These are phyloP conservation scores for Alternaria gansuensis DNA, from an alignment of 2,329 filamentous ascomycete species.

Conservation along the genomic window DNA sequence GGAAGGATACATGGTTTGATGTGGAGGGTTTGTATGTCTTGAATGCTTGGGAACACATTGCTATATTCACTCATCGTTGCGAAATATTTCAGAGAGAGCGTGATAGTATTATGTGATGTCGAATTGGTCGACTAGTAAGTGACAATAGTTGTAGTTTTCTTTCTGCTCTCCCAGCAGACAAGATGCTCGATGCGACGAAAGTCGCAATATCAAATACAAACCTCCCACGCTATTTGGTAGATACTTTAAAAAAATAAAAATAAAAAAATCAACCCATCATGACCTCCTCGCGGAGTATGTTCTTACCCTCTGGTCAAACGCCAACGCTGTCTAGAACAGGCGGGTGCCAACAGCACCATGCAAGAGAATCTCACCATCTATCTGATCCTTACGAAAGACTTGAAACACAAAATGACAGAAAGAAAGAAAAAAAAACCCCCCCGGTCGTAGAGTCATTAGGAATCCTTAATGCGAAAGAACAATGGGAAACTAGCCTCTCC, in stretches of 20 bases:
- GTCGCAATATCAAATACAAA: not conserved
- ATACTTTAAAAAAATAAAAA: no score
- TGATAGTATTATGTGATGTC: not conserved
- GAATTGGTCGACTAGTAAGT: not conserved
- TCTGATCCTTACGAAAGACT: no score
- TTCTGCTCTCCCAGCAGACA: not conserved
- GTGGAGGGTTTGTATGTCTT: not conserved
- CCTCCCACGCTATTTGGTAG: not conserved
- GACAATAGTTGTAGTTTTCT: no score
- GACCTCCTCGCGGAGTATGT: not conserved
- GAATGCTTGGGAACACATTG: not conserved
- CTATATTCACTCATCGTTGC: not conserved
- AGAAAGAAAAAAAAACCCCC: not conserved
- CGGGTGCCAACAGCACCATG: no score
- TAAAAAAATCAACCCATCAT: not conserved
- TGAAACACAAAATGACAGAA: no score
- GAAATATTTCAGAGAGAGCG: not conserved
- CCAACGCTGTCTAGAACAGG: not conserved
- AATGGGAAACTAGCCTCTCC: not conserved
- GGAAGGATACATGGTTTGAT: not conserved
- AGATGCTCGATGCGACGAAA: not conserved
- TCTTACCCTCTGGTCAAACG: not conserved
- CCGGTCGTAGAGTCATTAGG: conserved; percentile 7
- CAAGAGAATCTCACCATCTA: no score
- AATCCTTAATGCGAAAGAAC: not conserved